A percentile compares a stretch with the other conserved stretches of the same genome.
These are phyloP conservation scores for Colletotrichum tropicicola DNA, from an alignment of 2,329 filamentous ascomycete genomes.

Conservation along the genomic window DNA sequence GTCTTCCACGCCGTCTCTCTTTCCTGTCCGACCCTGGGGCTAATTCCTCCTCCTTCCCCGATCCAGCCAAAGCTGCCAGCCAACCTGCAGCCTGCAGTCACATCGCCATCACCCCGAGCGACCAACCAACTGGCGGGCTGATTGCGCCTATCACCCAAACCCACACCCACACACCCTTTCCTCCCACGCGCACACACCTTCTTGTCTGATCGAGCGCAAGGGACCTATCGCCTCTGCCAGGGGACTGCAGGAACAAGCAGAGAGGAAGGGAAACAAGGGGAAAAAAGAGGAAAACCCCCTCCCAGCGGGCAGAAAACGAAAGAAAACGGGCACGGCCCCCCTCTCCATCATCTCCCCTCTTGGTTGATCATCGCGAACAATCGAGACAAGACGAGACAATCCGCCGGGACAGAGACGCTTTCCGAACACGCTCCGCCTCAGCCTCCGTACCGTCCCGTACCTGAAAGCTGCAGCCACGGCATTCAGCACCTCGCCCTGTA, in stretches of 20 bases:
- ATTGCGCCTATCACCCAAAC: neutral
- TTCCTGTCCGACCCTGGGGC: neutral
- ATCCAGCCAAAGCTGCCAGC: neutral
- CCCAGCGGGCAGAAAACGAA: neutral
- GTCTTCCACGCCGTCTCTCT: neutral
- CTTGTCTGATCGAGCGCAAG: slow-evolving; percentile 9
- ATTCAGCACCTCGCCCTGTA: neutral
- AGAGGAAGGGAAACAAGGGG: neutral
- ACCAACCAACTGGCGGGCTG: neutral
- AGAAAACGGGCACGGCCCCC: slow-evolving; percentile 17
- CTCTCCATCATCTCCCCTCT: slow-evolving; percentile 6
- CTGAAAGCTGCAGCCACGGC: slow-evolving; percentile 7
- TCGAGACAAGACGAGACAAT: slow-evolving; percentile 27
- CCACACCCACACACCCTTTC: neutral
- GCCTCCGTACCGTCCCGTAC: neutral
- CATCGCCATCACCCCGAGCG: slow-evolving; percentile 6
- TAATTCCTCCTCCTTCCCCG: slow-evolving; percentile 9
- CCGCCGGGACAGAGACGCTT: neutral
- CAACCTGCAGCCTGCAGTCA: neutral
- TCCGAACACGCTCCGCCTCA: slow-evolving; percentile 16
- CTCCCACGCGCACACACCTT: neutral
- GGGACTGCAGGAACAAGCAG: neutral
- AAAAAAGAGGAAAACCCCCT: neutral
- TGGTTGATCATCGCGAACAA: slow-evolving; percentile 20
- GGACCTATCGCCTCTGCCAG: neutral